phyloP scores from a whole-genome alignment of 257 asterid species.

The Solanum etuberosum region DNA sequence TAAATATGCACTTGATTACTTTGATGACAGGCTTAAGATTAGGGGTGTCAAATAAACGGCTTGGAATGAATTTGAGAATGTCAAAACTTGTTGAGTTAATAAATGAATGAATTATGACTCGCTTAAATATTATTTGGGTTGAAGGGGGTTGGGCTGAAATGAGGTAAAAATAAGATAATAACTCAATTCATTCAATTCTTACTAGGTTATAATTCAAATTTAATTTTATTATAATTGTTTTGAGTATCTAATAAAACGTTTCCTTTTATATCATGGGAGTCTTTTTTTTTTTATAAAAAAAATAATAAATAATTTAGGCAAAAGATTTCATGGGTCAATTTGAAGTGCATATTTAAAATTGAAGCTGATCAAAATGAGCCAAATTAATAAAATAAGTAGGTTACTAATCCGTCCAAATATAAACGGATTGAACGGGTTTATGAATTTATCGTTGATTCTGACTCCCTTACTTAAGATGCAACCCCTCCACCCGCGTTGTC shows the following conservation, averaged over 20 bases:
- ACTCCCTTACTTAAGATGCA: not conserved
- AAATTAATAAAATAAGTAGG: no score
- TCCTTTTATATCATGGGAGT: not conserved
- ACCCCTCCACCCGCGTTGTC: not conserved
- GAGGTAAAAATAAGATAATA: not conserved
- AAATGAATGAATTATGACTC: no score
- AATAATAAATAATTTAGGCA: no score
- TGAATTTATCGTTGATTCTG: not conserved
- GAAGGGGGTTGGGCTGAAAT: not conserved
- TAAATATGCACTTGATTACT: not conserved
- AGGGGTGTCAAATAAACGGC: not conserved
- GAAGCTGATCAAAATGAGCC: not conserved
- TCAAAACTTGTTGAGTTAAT: not conserved
- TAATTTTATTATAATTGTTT: no score
- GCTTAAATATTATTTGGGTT: not conserved
- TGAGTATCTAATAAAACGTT: not conserved
- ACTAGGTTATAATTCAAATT: not conserved
- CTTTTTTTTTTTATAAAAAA: no score
- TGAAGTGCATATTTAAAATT: not conserved
- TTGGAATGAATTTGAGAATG: not conserved
- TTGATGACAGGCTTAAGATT: not conserved
- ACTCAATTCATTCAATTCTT: no score
- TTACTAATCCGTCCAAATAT: not conserved
- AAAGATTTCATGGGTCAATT: not conserved
- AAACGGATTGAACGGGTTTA: not conserved